A percentile compares a stretch with the other conserved stretches of the same genome.
These are phyloP conservation scores for Bipolaris sorokiniana DNA, from an alignment of 2,329 filamentous ascomycete genomes.

Conservation along the genomic window DNA sequence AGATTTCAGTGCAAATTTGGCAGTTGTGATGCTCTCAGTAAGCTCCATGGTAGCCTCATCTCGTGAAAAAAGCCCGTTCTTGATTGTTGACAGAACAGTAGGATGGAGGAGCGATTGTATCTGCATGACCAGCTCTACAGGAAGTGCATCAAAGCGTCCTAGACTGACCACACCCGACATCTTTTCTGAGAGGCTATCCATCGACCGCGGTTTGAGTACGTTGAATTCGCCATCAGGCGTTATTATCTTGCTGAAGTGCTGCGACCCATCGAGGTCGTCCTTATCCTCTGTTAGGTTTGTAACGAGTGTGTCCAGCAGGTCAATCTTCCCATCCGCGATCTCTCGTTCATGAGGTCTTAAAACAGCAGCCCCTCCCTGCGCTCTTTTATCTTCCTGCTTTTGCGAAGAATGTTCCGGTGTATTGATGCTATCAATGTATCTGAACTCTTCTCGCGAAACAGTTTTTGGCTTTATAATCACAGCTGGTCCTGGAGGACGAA, in stretches of 20 bases:
- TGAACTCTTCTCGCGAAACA: conserved; percentile 51
- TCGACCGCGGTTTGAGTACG: conserved; percentile 69
- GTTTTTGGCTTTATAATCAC: conserved; percentile 57
- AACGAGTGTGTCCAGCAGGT: conserved; percentile 72
- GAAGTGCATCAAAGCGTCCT: conserved; percentile 71
- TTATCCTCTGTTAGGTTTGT: conserved; percentile 78
- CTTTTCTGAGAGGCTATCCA: conserved; percentile 74
- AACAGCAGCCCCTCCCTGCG: conserved; percentile 63
- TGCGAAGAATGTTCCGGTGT: conserved; percentile 43
- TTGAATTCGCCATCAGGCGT: conserved; percentile 65
- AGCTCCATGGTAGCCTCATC: conserved; percentile 73
- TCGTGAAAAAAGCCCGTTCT: conserved; percentile 70
- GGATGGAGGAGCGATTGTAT: conserved; percentile 81
- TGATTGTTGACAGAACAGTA: conserved; percentile 70
- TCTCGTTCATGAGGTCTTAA: conserved; percentile 79
- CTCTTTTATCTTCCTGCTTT: conserved; percentile 62
- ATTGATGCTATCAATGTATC: conserved; percentile 46
- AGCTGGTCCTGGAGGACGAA: conserved; percentile 46
- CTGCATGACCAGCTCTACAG: conserved; percentile 74
- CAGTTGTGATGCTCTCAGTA: conserved; percentile 69
- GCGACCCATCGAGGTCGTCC: conserved; percentile 67
- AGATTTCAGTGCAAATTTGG: conserved; percentile 77
- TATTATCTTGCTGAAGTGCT: conserved; percentile 61
- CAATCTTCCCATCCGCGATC: conserved; percentile 75
- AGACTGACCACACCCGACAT: conserved; percentile 75